Evolutionary conservation across 805 yeast species (phyloP).

Genomic region (Diddensiella caesifluorescens): DNA sequence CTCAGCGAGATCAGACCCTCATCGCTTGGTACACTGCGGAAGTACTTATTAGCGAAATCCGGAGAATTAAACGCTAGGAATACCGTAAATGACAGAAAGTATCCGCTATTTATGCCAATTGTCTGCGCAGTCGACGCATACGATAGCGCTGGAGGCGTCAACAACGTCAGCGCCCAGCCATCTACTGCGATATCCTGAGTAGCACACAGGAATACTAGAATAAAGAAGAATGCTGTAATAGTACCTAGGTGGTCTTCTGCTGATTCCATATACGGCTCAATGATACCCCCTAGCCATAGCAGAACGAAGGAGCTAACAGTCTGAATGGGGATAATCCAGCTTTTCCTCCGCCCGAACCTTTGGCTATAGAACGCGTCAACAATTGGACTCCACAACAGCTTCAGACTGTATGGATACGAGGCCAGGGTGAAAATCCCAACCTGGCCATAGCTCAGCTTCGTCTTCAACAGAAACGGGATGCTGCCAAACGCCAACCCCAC

Average conservation of each 20-base stretch:
- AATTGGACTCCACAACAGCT: constrained; percentile 91
- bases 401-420: constrained; percentile 89
- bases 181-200: constrained; percentile 99
- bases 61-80: constrained; percentile 87
- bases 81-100: constrained; percentile 84
- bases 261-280: constrained; percentile 42
- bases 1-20: constrained; percentile 68
- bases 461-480: constrained; percentile 81
- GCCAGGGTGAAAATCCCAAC: constrained; percentile 89
- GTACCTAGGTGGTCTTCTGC: constrained; percentile 45
- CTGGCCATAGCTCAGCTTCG: constrained; percentile 77
- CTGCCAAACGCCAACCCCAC: constrained; percentile 95
- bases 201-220: constrained; percentile 82
- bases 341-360: constrained; percentile 71
- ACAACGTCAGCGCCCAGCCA: constrained; percentile 94
- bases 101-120: constrained; percentile 88
- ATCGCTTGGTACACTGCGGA: constrained; percentile 55
- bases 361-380: constrained; percentile 79
- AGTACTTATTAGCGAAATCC: constrained; percentile 83
- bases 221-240: constrained; percentile 68
- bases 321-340: constrained; percentile 96
- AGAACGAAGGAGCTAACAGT: constrained; percentile 67
- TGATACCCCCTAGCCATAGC: constrained; percentile 54
- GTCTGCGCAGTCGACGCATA: constrained; percentile 98
- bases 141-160: constrained; percentile 70